Conservation (phyloP, 2,329 filamentous ascomycete species). For the Pseudogymnoascus sp. region DNA sequence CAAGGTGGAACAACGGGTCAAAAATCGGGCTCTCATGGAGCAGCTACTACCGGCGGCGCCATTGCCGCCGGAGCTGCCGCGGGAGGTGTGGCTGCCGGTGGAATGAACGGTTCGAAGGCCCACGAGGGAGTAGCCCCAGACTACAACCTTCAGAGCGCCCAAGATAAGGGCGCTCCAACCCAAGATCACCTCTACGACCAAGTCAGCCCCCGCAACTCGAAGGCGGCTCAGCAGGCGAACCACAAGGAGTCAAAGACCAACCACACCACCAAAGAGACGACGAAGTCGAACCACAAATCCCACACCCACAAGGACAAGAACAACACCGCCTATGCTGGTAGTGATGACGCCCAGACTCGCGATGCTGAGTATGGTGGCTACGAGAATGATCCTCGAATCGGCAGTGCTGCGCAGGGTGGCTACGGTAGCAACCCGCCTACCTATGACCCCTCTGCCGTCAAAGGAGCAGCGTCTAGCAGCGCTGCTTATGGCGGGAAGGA, state of each 20-base stretch:
- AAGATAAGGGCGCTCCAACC: not conserved
- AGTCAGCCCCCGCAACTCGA: not conserved
- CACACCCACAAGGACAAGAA: not conserved
- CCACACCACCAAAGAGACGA: not conserved
- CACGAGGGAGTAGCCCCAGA: not conserved
- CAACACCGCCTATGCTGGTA: not conserved
- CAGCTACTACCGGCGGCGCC: not conserved
- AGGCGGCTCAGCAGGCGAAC: not conserved
- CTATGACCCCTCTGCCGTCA: not conserved
- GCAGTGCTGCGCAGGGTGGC: conserved; percentile 17
- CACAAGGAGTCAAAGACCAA: not conserved
- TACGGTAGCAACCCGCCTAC: conserved; percentile 1
- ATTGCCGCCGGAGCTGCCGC: not conserved
- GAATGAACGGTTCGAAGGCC: not conserved
- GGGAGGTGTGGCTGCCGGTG: not conserved
- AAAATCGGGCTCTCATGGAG: not conserved
- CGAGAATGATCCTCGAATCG: not conserved
- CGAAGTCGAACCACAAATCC: not conserved
- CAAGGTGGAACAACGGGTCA: not conserved
- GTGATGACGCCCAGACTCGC: not conserved
- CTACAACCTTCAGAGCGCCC: not conserved
- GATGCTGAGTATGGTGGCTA: not conserved
- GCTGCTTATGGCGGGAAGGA: not conserved
- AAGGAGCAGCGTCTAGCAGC: not conserved
- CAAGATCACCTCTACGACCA: not conserved